Conservation (phyloP, 2,329 filamentous ascomycete genomes). For the Aspergillus proliferans region DNA sequence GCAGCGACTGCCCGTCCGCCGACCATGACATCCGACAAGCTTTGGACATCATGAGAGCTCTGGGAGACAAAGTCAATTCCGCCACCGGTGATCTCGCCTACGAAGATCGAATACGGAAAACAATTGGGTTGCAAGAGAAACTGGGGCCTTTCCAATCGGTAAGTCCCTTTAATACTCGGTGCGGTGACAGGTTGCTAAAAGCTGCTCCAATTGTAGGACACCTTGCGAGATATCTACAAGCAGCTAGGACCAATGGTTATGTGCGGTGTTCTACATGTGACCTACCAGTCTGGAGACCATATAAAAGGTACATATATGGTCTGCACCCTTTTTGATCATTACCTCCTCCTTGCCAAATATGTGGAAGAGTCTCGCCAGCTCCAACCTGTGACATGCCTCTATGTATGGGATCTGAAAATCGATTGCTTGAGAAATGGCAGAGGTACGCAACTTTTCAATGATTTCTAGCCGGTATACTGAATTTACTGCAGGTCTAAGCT, state of each 20-base stretch:
- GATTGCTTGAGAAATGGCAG: conserved; percentile 29
- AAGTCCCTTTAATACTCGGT: conserved; percentile 19
- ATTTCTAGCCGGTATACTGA: conserved; percentile 11
- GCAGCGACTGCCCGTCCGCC: conserved; percentile 75
- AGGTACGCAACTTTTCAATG: conserved; percentile 17
- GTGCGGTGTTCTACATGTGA: conserved; percentile 76
- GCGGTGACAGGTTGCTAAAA: neutral
- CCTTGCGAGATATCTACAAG: conserved; percentile 57
- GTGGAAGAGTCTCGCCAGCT: conserved; percentile 62
- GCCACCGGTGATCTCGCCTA: conserved; percentile 71
- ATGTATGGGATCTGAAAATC: conserved; percentile 43
- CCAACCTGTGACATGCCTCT: conserved; percentile 67
- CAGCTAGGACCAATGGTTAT: conserved; percentile 73
- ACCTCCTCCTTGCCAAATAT: conserved; percentile 67
- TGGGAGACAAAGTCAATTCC: conserved; percentile 72
- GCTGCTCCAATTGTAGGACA: conserved; percentile 13
- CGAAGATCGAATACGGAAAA: conserved; percentile 67
- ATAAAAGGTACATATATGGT: conserved; percentile 77
- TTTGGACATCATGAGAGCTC: conserved; percentile 64
- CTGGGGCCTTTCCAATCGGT: conserved; percentile 69
- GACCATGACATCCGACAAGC: conserved; percentile 73
- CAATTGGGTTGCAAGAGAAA: conserved; percentile 77
- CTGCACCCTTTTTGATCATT: conserved; percentile 74
- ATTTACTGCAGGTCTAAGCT: conserved; percentile 64
- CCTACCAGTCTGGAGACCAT: conserved; percentile 66